Conservation (phyloP, 1,284 basidiomycete genomes). For the Lentinula novae-zelandiae region DNA sequence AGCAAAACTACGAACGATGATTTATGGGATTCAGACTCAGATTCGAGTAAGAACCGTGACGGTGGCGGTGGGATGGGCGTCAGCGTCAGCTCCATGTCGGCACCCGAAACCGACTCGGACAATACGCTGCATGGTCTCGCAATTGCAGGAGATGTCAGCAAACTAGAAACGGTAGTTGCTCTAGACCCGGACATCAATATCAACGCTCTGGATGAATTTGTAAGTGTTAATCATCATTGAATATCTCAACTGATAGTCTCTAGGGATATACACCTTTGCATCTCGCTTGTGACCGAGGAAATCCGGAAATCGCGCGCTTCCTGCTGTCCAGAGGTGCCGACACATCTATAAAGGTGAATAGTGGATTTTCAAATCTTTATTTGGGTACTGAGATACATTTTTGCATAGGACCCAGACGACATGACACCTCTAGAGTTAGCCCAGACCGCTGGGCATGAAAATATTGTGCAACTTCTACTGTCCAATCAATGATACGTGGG, state of each 20-base stretch:
- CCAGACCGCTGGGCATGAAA: constrained; percentile 58
- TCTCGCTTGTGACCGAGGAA: constrained; percentile 80
- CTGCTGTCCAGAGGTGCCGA: constrained; percentile 71
- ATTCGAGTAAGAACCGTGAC: constrained; percentile 20
- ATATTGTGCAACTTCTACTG: constrained; percentile 50
- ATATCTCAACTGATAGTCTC: not conserved
- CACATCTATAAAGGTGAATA: constrained; percentile 50
- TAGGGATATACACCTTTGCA: constrained; percentile 87
- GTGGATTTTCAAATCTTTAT: constrained; percentile 1
- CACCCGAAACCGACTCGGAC: constrained; percentile 33
- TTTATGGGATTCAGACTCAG: constrained; percentile 36
- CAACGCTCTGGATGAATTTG: constrained; percentile 53
- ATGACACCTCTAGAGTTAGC: constrained; percentile 67
- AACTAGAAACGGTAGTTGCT: constrained; percentile 44
- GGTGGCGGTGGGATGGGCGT: constrained; percentile 53
- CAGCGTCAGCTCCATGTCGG: constrained; percentile 59
- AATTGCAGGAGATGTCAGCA: constrained; percentile 49
- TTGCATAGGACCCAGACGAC: constrained; percentile 65
- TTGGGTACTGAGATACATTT: not conserved
- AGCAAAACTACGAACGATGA: constrained; percentile 27
- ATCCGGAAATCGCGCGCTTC: constrained; percentile 49
- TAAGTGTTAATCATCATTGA: constrained; percentile 32
- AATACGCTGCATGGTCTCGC: constrained; percentile 62
- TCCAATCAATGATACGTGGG: constrained; percentile 11
- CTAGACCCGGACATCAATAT: constrained; percentile 33